These are phyloP conservation scores for Metschnikowia lunata DNA, from an alignment of 805 yeast species.

Conservation along the genomic window DNA sequence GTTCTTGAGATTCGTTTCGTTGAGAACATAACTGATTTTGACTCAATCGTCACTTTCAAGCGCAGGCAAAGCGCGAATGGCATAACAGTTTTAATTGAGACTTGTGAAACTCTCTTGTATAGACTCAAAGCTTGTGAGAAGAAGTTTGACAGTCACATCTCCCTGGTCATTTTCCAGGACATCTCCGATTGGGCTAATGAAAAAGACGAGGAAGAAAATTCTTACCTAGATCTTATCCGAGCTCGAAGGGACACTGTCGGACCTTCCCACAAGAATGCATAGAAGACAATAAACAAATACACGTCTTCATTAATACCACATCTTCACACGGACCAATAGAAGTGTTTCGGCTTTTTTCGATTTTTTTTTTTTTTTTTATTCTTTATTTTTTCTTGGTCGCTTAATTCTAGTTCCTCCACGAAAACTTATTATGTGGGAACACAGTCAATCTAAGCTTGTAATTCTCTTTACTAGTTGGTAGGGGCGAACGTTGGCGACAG, in stretches of 20 bases:
- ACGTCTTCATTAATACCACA: not conserved
- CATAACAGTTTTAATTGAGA: conserved; percentile 62
- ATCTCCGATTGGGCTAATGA: conserved; percentile 60
- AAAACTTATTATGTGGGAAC: no score
- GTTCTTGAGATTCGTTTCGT: conserved; percentile 77
- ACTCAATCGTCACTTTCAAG: conserved; percentile 66
- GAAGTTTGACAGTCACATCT: conserved; percentile 50
- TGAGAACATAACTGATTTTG: conserved; percentile 50
- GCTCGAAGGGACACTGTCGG: not conserved
- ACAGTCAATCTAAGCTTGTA: no score
- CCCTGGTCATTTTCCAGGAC: conserved; percentile 58
- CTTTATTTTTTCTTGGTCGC: no score
- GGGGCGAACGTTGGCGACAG: no score
- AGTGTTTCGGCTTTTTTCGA: no score
- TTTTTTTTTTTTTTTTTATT: no score
- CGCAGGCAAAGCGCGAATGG: conserved; percentile 43
- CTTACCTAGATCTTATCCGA: conserved; percentile 9
- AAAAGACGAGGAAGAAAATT: conserved; percentile 38
- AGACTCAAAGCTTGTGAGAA: conserved; percentile 59
- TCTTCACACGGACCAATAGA: no score
- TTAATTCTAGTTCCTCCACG: no score
- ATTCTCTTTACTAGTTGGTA: no score
- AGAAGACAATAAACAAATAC: not conserved
- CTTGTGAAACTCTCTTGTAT: conserved; percentile 65
- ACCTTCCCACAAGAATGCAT: not conserved